These are phyloP conservation scores for Naganishia sp. DNA, from an alignment of 1,284 basidiomycete genomes.

Conservation along the genomic window DNA sequence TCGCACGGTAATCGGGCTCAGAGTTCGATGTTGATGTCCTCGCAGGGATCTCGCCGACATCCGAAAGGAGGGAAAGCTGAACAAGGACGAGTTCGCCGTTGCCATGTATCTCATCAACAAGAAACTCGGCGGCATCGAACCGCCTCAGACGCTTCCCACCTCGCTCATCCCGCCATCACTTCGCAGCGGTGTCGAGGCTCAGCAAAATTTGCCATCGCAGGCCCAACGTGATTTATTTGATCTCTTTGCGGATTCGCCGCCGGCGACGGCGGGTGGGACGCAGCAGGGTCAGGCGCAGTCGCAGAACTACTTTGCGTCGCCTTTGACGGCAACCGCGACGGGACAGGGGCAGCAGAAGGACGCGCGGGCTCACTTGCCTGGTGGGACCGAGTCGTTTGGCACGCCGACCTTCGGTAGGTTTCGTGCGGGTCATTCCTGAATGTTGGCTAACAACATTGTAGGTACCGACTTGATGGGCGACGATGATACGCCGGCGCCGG, in stretches of 20 bases:
- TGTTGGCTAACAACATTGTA: conserved; percentile 27
- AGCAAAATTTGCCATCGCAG: conserved; percentile 9
- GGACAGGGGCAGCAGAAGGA: not conserved
- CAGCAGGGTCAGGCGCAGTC: conserved; percentile 13
- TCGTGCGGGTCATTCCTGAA: not conserved
- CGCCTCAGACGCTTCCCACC: conserved; percentile 71
- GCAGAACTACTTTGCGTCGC: conserved; percentile 37
- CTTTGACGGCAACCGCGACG: conserved; percentile 11
- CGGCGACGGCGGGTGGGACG: conserved; percentile 26
- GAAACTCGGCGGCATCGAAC: conserved; percentile 78
- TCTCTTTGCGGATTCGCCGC: conserved; percentile 49
- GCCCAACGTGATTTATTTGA: conserved; percentile 51
- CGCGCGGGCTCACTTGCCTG: conserved; percentile 8
- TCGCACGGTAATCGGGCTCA: not conserved
- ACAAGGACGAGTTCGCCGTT: conserved; percentile 91
- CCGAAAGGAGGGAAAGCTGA: conserved; percentile 82
- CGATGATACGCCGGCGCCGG: conserved; percentile 36
- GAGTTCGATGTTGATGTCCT: conserved; percentile 18
- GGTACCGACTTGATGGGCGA: conserved; percentile 49
- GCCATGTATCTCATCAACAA: conserved; percentile 93
- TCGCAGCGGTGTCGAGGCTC: conserved; percentile 34
- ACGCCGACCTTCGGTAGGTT: conserved; percentile 9
- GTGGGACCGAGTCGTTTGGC: conserved; percentile 12
- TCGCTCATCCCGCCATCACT: conserved; percentile 73
- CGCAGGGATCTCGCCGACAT: conserved; percentile 90